Evolutionary conservation across 2,329 filamentous ascomycete genomes (phyloP).

Genomic region (Epichloe sibirici): DNA sequence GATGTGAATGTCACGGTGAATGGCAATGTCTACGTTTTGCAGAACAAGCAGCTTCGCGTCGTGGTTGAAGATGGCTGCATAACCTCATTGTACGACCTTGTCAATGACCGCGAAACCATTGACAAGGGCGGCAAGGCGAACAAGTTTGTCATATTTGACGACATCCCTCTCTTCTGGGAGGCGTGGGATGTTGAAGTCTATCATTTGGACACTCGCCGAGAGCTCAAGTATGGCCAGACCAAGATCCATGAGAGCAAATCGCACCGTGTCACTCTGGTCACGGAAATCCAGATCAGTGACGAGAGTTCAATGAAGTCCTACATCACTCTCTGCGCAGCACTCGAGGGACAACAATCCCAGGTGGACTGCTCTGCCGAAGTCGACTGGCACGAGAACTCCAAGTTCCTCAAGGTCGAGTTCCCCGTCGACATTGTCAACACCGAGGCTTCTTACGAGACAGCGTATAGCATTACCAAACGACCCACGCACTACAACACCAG

Average conservation of each 20-base stretch:
- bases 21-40: slow-evolving; percentile 56
- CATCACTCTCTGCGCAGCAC: slow-evolving; percentile 62
- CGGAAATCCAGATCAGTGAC: slow-evolving; percentile 77
- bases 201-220: slow-evolving; percentile 75
- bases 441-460: slow-evolving; percentile 89
- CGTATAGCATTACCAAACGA: slow-evolving; percentile 76
- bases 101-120: slow-evolving; percentile 64
- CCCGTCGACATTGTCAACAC: slow-evolving; percentile 84
- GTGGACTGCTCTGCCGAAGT: slow-evolving; percentile 75
- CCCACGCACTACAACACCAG: slow-evolving; percentile 96
- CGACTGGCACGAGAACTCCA: slow-evolving; percentile 96
- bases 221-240: slow-evolving; percentile 57
- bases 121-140: slow-evolving; percentile 66
- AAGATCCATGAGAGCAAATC: slow-evolving; percentile 58
- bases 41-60: slow-evolving; percentile 66
- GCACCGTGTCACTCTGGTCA: slow-evolving; percentile 70
- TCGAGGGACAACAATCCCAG: slow-evolving; percentile 46
- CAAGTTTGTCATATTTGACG: slow-evolving; percentile 88
- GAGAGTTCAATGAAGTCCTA: slow-evolving; percentile 78
- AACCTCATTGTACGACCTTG: slow-evolving; percentile 69
- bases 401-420: slow-evolving; percentile 98
- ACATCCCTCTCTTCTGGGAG: slow-evolving; percentile 95
- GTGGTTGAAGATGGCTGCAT: slow-evolving; percentile 65
- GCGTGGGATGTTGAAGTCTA: slow-evolving; percentile 98
- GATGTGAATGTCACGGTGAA: slow-evolving; percentile 41